Evolutionary conservation across 257 asterid genomes (phyloP), one percentile per base, ranked within the genome.

Genomic region (Osmanthus fragrans): DNA sequence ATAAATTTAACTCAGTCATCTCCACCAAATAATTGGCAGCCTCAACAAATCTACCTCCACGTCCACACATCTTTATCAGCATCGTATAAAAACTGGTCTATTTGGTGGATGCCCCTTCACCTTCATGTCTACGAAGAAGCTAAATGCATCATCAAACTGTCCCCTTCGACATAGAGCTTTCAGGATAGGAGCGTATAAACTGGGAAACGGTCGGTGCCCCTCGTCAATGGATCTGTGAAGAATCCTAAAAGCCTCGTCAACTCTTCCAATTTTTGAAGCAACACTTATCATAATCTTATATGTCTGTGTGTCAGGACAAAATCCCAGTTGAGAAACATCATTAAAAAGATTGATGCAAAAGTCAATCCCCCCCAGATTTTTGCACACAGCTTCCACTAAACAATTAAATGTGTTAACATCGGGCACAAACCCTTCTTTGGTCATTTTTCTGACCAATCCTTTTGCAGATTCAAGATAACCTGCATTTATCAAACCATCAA

Each of bases 391-490:
- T 77, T 88, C 93, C 1, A 93, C 94, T 85, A 96, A 84, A 77
- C 89, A 86, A 82, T 96, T 96, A 79, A 96, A 93, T 12, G 99
- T 93, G 49, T 79, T 84, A 47, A 92, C 97, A 84, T 96, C 97
- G 1, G 97, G 97, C 77, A 96, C 86, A 80, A 88, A 93, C 19
- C 97, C 97, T 80, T 88, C 97, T 79, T 96, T 93, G 64, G 90
- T 87, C 97, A 96, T 96, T 81, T 90, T 92, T 88, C 91, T 87
- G 21, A 93, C 97, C 84, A 96, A 72, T 76, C 94, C 98, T 80
- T 90, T 85, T 71, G 98, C 99, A 11, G 98, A 87, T 83, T 96
- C 99, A n/a, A 96, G 92, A 84, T 93, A 96, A n/a, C 99, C 98
- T 10, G 99, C 97, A 71, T 86, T 92, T 54, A 96, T 76, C 79